Conservation (phyloP, 1,139 yeast species). For the Saccharomyces hybrid region DNA sequence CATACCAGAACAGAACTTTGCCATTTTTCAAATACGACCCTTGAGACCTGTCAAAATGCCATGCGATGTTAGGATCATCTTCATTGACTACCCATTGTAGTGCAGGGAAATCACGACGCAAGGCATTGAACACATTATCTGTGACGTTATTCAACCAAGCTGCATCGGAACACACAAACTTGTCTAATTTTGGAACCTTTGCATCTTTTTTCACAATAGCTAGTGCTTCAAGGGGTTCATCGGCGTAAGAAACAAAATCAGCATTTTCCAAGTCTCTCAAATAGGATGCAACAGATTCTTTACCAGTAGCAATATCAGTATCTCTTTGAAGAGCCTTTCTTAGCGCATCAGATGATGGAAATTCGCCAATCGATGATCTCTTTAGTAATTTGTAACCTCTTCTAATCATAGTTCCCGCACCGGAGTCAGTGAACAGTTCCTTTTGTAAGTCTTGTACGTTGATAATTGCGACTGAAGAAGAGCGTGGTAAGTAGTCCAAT, state of each 20-base stretch:
- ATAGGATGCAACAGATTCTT: constrained; percentile 73
- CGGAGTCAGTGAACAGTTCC: constrained; percentile 97
- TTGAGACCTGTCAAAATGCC: constrained; percentile 90
- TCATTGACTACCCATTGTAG: constrained; percentile 89
- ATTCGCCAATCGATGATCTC: constrained; percentile 61
- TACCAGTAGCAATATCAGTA: constrained; percentile 63
- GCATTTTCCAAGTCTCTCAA: constrained; percentile 59
- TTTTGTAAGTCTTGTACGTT: constrained; percentile 92
- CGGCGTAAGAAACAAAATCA: constrained; percentile 78
- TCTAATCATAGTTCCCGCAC: constrained; percentile 97
- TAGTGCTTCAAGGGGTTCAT: constrained; percentile 90
- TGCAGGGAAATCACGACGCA: constrained; percentile 63
- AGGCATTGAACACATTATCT: constrained; percentile 83
- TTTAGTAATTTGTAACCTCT: constrained; percentile 87
- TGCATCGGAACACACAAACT: constrained; percentile 76
- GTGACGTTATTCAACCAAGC: constrained; percentile 98
- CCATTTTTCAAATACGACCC: constrained; percentile 92
- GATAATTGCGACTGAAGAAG: constrained; percentile 95
- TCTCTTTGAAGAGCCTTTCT: constrained; percentile 74
- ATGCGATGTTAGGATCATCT: constrained; percentile 81
- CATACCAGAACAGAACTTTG: constrained; percentile 90
- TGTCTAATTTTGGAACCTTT: constrained; percentile 65
- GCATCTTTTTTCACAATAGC: constrained; percentile 62
- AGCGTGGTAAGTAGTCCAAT: constrained; percentile 87
- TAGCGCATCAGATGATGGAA: constrained; percentile 63